Percentiles rank a stretch among this genome's conserved stretches.
phyloP scores from a whole-genome alignment of 257 asterid species.

The Penstemon davidsonii region DNA sequence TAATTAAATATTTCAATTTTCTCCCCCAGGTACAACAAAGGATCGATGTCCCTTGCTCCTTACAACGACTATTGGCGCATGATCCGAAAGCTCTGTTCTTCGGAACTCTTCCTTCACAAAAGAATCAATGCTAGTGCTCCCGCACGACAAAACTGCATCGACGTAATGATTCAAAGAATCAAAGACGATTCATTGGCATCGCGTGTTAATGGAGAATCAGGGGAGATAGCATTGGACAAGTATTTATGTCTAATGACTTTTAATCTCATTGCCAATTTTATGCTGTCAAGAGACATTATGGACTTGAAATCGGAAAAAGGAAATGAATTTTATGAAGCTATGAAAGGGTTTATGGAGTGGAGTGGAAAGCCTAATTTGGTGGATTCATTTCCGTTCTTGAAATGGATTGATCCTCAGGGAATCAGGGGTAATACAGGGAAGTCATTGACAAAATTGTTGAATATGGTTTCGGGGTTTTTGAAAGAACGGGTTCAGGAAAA shows the following conservation, averaged over 20 bases:
- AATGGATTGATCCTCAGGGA: constrained; percentile 45
- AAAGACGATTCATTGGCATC: constrained; percentile 5
- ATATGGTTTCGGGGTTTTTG: constrained; percentile 27
- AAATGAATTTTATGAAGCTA: constrained; percentile 33
- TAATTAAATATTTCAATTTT: not conserved
- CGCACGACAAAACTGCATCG: constrained; percentile 20
- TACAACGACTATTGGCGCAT: constrained; percentile 35
- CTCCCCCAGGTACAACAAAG: constrained; percentile 21
- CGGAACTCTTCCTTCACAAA: constrained; percentile 31
- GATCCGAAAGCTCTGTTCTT: constrained; percentile 24
- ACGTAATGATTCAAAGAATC: constrained; percentile 26
- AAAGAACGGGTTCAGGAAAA: constrained; percentile 31
- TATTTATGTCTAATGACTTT: constrained; percentile 31
- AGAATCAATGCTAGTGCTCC: constrained; percentile 24
- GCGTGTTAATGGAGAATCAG: not conserved
- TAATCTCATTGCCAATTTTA: constrained; percentile 34
- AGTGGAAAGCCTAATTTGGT: constrained; percentile 34
- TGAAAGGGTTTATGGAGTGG: constrained; percentile 31
- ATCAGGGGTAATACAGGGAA: constrained; percentile 29
- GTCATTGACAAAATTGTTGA: constrained; percentile 15
- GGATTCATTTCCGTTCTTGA: constrained; percentile 42
- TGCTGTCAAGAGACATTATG: constrained; percentile 36
- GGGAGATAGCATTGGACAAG: constrained; percentile 19
- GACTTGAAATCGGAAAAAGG: constrained; percentile 25
- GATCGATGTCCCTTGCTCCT: constrained; percentile 27